These are phyloP conservation scores for Botrytis tulipae DNA, from an alignment of 2,329 filamentous ascomycete genomes.

Conservation along the genomic window DNA sequence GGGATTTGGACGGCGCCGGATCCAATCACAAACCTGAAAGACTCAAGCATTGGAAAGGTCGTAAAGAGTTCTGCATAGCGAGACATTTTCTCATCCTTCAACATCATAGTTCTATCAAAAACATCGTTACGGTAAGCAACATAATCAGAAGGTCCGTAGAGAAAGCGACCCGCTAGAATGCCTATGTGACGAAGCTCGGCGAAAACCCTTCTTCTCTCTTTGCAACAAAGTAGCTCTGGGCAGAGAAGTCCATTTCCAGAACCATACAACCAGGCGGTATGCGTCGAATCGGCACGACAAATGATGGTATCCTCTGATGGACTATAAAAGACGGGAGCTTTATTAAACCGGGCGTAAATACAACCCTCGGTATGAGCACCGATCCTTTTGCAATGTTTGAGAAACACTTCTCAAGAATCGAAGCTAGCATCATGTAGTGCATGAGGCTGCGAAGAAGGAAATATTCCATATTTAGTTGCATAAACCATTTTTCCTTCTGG, in stretches of 20 bases:
- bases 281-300: not conserved
- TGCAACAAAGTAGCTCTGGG: not conserved
- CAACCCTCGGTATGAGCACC: not conserved
- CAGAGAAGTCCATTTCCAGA: not conserved
- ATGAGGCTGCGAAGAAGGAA: not conserved
- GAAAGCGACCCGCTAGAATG: not conserved
- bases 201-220: not conserved
- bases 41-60: not conserved
- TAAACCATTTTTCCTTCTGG: not conserved
- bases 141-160: no score
- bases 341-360: fast-evolving
- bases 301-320: not conserved
- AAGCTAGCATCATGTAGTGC: not conserved
- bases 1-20: not conserved
- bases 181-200: not conserved
- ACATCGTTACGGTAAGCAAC: no score
- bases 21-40: not conserved
- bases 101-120: not conserved
- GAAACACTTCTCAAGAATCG: not conserved
- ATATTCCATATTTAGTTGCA: not conserved
- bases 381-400: not conserved
- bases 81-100: not conserved
- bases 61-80: not conserved
- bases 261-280: fast-evolving
- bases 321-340: not conserved